Evolutionary conservation across 257 asterid species (phyloP).

Genomic region (Anisodus tanguticus): DNA sequence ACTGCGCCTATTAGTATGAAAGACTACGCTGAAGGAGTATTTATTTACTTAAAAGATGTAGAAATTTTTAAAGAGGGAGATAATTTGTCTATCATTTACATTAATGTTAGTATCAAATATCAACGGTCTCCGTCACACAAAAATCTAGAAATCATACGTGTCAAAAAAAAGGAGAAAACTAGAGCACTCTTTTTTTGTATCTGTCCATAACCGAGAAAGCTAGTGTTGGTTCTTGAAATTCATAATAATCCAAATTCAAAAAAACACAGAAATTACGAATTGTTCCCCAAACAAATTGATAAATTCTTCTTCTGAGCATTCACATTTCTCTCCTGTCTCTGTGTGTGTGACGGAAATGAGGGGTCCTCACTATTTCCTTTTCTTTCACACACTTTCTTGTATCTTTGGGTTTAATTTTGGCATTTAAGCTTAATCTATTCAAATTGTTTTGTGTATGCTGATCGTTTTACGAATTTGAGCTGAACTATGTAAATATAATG

Average conservation of each 20-base stretch:
- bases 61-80: too few species aligned
- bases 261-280: too few species aligned
- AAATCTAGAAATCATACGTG: neutral
- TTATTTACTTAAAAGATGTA: too few species aligned
- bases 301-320: neutral
- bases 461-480: neutral
- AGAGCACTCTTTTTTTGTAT: neutral
- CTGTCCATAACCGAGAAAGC: neutral
- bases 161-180: neutral
- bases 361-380: constrained; percentile 73
- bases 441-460: neutral
- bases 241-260: too few species aligned
- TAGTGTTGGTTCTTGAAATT: constrained; percentile 48
- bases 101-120: neutral
- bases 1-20: too few species aligned
- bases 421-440: neutral
- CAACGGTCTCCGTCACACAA: neutral
- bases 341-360: constrained; percentile 63
- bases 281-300: neutral
- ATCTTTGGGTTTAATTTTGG: constrained; percentile 56
- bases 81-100: neutral
- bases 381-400: constrained; percentile 50
- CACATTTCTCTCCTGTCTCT: neutral
- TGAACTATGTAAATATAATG: too few species aligned
- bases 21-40: too few species aligned